Base-by-base conservation (phyloP, 2,329 filamentous ascomycete species). In the Rhytidhysteron rufulum region DNA sequence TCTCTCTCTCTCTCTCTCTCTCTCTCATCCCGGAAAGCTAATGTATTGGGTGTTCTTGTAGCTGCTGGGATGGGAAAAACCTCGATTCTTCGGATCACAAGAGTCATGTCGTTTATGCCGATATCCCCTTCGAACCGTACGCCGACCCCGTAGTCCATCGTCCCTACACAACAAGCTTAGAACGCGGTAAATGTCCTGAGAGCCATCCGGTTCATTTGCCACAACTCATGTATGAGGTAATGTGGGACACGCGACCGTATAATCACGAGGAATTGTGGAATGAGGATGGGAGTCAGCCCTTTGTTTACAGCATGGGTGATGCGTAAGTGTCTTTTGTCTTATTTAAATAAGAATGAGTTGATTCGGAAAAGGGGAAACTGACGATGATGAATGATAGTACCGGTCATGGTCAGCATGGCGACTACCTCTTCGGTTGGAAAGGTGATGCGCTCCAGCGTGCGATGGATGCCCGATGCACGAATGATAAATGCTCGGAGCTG, bases 81-180 rank as follows among this genome's bases (percentile, higher is more conserved):
- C 41, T 70, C 4, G 75, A 78, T 50, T 74, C 73, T 7, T 42
- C 57, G 0, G 72, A 82, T 58, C 79, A 82, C 67, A 73, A 72
- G 61, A 69, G 69, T 48, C 80, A 72, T 50, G 66, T 71, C 4
- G 57, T 67, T 7, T 72, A 71, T 46, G 46, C 55, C 1, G 45
- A 67, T 60, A 40, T 61, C 43, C 46, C 59, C 34, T 58, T 52
- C 34, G 54, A 59, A 39, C 56, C 54, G 3, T 59, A 59, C 33
- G 40, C 29, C 2, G 46, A 49, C 3, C 54, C 55, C 2, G 27
- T 48, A 0, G 41, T 50, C 5, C 48, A 31, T 3, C 31, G 38
- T 5, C 55, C 55, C 4, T 53, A 54, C 31, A 57, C 49, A 10
- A 49, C 51, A 2, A 47, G 39, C 6, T 27, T 37, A 19, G 34